These are phyloP conservation scores for Cryptococcus hybrid DNA, from an alignment of 1,284 basidiomycete species.

Conservation along the genomic window DNA sequence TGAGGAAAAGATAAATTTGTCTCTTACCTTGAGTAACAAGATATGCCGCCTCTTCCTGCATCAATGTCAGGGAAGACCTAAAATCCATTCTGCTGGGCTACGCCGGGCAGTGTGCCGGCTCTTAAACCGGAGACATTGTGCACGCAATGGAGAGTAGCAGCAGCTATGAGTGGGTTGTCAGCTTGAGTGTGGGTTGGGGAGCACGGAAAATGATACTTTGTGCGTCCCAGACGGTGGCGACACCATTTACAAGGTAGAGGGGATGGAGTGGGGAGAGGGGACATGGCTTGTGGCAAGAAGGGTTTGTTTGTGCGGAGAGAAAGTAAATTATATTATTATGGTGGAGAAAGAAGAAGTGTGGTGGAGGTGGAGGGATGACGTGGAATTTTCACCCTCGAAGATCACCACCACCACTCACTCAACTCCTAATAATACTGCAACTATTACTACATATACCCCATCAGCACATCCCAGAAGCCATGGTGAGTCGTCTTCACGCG, in stretches of 20 bases:
- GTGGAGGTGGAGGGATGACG: too few relatives aligned
- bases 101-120: slow-evolving; percentile 86
- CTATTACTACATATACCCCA: too few relatives aligned
- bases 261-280: slow-evolving; percentile 20
- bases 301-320: too few relatives aligned
- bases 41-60: slow-evolving; percentile 88
- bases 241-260: slow-evolving; percentile 45
- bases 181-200: background rate
- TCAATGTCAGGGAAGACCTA: slow-evolving; percentile 85
- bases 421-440: too few relatives aligned
- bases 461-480: background rate
- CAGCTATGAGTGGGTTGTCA: slow-evolving; percentile 55
- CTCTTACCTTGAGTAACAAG: slow-evolving; percentile 73
- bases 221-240: slow-evolving; percentile 51
- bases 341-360: too few relatives aligned
- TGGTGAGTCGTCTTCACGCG: slow-evolving; percentile 7
- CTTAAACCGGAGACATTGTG: slow-evolving; percentile 83
- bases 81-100: slow-evolving; percentile 97
- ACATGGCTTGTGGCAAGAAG: too few relatives aligned
- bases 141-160: slow-evolving; percentile 69
- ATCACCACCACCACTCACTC: too few relatives aligned
- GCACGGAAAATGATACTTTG: slow-evolving; percentile 35
- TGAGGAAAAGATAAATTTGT: slow-evolving; percentile 3
- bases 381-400: too few relatives aligned
- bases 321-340: too few relatives aligned